Conservation (phyloP, 495 filamentous ascomycete species). For the Hyaloscypha bicolor region DNA sequence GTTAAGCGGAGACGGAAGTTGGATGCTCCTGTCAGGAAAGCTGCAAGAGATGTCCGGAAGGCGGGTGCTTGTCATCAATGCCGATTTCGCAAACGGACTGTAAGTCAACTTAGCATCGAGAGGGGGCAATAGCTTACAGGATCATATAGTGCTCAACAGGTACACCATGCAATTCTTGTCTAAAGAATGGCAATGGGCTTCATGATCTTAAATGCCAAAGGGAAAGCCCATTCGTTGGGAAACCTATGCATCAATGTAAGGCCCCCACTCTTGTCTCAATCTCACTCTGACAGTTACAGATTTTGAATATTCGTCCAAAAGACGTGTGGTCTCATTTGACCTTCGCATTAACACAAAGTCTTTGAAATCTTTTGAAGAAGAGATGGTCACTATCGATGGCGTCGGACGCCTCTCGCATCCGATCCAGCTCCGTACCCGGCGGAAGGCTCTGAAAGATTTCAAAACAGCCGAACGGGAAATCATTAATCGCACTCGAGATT, state of each 20-base stretch:
- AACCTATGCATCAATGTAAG: slow-evolving; percentile 28
- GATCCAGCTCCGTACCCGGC: slow-evolving; percentile 12
- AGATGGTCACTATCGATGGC: slow-evolving; percentile 22
- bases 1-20: slow-evolving; percentile 24
- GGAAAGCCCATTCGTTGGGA: slow-evolving; percentile 26
- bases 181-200: slow-evolving; percentile 22
- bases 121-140: background rate
- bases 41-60: slow-evolving; percentile 24
- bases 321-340: slow-evolving; percentile 19
- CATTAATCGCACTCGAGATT: slow-evolving; percentile 7
- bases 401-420: slow-evolving; percentile 19
- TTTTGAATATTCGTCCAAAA: slow-evolving; percentile 23
- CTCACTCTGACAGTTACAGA: slow-evolving; percentile 16
- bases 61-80: slow-evolving; percentile 28
- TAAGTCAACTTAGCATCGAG: slow-evolving; percentile 3
- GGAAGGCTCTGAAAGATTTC: slow-evolving; percentile 3
- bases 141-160: slow-evolving; percentile 25
- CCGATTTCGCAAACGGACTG: slow-evolving; percentile 28
- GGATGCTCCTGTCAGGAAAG: slow-evolving; percentile 24
- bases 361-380: slow-evolving; percentile 2
- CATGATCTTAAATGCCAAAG: slow-evolving; percentile 27
- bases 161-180: slow-evolving; percentile 24
- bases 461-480: background rate
- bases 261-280: background rate
- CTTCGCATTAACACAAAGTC: background rate